phyloP scores from a whole-genome alignment of 805 yeast genomes.

The Diddensiella transvaalensis region DNA sequence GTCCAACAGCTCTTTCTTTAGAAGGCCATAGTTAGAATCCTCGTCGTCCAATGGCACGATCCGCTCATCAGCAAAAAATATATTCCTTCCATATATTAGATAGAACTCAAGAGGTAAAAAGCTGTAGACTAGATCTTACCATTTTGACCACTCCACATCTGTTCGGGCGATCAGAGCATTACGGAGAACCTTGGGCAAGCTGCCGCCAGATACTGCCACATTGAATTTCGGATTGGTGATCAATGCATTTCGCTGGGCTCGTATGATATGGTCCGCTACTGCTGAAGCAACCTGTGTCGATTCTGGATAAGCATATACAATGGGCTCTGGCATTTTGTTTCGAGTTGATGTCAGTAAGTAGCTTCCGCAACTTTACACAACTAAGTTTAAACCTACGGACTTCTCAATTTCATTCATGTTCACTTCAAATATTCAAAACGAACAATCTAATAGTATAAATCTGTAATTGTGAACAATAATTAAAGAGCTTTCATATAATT shows the following conservation, averaged over 20 bases:
- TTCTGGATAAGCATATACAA: slow-evolving; percentile 49
- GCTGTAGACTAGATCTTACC: slow-evolving; percentile 23
- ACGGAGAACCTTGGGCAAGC: slow-evolving; percentile 67
- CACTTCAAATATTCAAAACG: not conserved
- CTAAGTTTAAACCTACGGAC: not conserved
- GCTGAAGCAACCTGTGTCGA: slow-evolving; percentile 59
- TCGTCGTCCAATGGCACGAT: slow-evolving; percentile 75
- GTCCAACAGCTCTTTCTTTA: slow-evolving; percentile 58
- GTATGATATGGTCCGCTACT: slow-evolving; percentile 60
- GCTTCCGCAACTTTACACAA: not conserved
- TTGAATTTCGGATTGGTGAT: slow-evolving; percentile 46
- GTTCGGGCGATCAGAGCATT: slow-evolving; percentile 61
- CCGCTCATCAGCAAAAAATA: slow-evolving; percentile 88
- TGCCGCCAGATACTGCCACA: slow-evolving; percentile 89
- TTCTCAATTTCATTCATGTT: not conserved
- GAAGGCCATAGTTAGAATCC: slow-evolving; percentile 83
- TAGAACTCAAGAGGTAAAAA: not conserved
- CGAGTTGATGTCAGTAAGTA: not conserved
- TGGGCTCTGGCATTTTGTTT: slow-evolving; percentile 27
- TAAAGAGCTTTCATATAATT: too few species aligned
- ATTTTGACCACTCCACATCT: slow-evolving; percentile 33
- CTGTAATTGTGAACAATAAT: too few species aligned
- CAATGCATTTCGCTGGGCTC: slow-evolving; percentile 60
- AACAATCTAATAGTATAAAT: not conserved
- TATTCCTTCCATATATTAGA: slow-evolving; percentile 46